Evolutionary conservation across 2,329 filamentous ascomycete genomes (phyloP).

Genomic region (Pestalotiopsis sp.): DNA sequence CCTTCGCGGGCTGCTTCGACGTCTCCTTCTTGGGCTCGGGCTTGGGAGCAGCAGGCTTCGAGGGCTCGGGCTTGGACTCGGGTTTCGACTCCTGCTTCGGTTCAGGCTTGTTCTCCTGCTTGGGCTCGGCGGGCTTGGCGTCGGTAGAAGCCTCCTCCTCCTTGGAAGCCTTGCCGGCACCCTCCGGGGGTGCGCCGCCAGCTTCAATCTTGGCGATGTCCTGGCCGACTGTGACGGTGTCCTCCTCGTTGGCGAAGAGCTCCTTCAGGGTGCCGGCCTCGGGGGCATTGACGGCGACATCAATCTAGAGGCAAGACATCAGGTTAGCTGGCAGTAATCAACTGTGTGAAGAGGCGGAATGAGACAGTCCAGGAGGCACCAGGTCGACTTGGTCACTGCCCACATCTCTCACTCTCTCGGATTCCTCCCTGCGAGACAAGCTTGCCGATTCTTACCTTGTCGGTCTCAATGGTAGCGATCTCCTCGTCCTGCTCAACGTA

Average conservation of each 20-base stretch:
- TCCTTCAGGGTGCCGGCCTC: conserved; percentile 91
- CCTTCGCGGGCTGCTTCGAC: conserved; percentile 42
- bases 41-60: conserved; percentile 34
- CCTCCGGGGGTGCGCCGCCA: conserved; percentile 65
- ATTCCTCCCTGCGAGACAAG: background rate
- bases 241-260: conserved; percentile 88
- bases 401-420: background rate
- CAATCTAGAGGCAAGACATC: conserved; percentile 65
- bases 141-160: conserved; percentile 42
- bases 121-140: conserved; percentile 46
- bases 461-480: conserved; percentile 97
- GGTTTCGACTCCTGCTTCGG: conserved; percentile 49
- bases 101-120: conserved; percentile 39
- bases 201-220: conserved; percentile 85
- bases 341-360: background rate
- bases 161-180: conserved; percentile 57
- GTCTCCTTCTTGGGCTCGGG: conserved; percentile 44
- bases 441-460: conserved; percentile 69
- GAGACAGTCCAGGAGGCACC: background rate
- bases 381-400: background rate
- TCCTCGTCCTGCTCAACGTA: conserved; percentile 95
- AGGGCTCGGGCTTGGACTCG: conserved; percentile 37
- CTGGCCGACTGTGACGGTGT: conserved; percentile 93
- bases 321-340: conserved; percentile 13
- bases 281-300: conserved; percentile 94